Conservation (phyloP, 2,329 filamentous ascomycete genomes). For the Chrysosporium queenslandicum region DNA sequence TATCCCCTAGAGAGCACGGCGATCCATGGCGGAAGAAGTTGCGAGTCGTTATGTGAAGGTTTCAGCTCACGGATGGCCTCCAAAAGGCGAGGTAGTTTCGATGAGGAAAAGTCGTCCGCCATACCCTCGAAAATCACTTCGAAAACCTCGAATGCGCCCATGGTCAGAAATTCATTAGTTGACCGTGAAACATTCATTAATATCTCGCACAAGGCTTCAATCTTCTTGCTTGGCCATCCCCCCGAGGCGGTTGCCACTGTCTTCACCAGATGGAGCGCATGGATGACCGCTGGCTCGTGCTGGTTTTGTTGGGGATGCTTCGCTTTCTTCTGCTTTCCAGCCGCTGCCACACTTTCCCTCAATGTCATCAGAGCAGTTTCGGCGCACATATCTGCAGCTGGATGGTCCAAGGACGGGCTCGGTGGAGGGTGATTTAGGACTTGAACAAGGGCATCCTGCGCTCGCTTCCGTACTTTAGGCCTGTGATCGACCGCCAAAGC, state of each 20-base stretch:
- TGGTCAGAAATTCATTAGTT: slow-evolving; percentile 90
- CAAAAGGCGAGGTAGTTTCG: slow-evolving; percentile 78
- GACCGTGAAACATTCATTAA: slow-evolving; percentile 79
- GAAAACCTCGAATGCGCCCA: slow-evolving; percentile 94
- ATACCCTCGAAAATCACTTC: slow-evolving; percentile 93
- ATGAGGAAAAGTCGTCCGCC: slow-evolving; percentile 73
- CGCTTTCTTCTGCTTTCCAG: slow-evolving; percentile 58
- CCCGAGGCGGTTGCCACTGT: slow-evolving; percentile 75
- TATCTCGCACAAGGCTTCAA: slow-evolving; percentile 81
- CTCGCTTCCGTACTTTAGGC: slow-evolving; percentile 88
- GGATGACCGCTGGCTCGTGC: slow-evolving; percentile 77
- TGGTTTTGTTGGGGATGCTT: slow-evolving; percentile 40
- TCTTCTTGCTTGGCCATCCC: slow-evolving; percentile 94
- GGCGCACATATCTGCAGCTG: slow-evolving; percentile 91
- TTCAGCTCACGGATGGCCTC: slow-evolving; percentile 88
- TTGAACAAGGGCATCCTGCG: slow-evolving; percentile 76
- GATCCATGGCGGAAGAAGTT: slow-evolving; percentile 91
- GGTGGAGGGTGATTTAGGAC: slow-evolving; percentile 79
- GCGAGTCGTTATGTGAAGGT: slow-evolving; percentile 84
- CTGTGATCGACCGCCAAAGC: slow-evolving; percentile 75
- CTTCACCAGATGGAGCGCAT: slow-evolving; percentile 85
- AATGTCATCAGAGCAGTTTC: slow-evolving; percentile 77
- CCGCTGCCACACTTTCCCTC: slow-evolving; percentile 56
- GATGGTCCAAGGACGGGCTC: slow-evolving; percentile 85
- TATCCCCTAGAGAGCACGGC: slow-evolving; percentile 90